Evolutionary conservation across 345 rosid genomes (phyloP).

Genomic region (Sapria himalayana): DNA sequence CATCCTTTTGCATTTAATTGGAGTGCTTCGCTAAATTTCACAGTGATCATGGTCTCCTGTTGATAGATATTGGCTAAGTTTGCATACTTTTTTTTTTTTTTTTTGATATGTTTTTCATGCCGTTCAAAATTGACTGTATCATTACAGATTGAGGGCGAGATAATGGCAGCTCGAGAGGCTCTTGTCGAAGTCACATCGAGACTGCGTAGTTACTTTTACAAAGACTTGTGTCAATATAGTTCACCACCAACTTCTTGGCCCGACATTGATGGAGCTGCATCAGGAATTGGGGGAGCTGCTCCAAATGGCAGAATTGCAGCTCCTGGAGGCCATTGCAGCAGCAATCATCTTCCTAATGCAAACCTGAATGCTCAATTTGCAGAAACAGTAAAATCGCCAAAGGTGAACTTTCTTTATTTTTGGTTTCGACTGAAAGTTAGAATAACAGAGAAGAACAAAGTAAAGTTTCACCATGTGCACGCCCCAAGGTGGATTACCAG

Average conservation of each 20-base stretch:
- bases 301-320: conserved; percentile 20
- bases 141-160: conserved; percentile 83
- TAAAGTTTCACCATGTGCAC: no score
- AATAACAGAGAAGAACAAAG: no score
- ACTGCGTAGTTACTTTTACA: conserved; percentile 46
- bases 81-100: no score
- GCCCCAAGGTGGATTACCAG: no score
- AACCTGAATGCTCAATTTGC: conserved; percentile 20
- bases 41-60: no score
- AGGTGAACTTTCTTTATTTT: conserved; percentile 49
- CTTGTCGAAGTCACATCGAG: conserved; percentile 76
- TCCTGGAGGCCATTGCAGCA: conserved; percentile 27
- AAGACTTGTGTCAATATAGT: conserved; percentile 46
- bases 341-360: conserved; percentile 15
- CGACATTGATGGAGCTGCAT: conserved; percentile 25
- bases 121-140: no score
- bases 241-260: conserved; percentile 25
- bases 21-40: no score
- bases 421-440: no score
- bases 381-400: conserved; percentile 17
- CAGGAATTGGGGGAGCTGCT: conserved; percentile 33
- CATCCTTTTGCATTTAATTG: no score
- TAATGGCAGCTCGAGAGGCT: conserved; percentile 74
- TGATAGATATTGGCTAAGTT: no score
- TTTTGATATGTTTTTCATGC: no score